A percentile compares a stretch with the other conserved stretches of the same genome.
These are phyloP conservation scores for Daldinia sp. DNA, from an alignment of 2,329 filamentous ascomycete species.

Conservation along the genomic window DNA sequence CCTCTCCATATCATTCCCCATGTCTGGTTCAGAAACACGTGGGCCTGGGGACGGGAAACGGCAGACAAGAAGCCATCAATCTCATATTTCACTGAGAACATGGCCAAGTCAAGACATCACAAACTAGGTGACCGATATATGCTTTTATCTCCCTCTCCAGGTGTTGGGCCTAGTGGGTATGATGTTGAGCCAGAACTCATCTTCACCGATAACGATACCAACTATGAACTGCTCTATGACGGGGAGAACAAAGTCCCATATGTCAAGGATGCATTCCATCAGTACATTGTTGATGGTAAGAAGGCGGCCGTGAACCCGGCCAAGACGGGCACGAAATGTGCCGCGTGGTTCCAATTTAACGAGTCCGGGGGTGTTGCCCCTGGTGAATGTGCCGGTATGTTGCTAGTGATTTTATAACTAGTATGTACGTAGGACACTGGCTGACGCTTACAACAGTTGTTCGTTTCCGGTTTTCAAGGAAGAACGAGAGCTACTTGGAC, in stretches of 20 bases:
- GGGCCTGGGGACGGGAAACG: slow-evolving; percentile 88
- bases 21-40: slow-evolving; percentile 97
- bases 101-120: slow-evolving; percentile 79
- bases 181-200: slow-evolving; percentile 87
- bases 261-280: slow-evolving; percentile 95
- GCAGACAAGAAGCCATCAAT: slow-evolving; percentile 83
- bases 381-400: slow-evolving; percentile 86
- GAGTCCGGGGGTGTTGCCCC: slow-evolving; percentile 86
- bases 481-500: slow-evolving; percentile 80
- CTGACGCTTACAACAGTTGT: slow-evolving; percentile 66
- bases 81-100: slow-evolving; percentile 68
- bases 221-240: slow-evolving; percentile 78
- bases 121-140: slow-evolving; percentile 85
- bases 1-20: slow-evolving; percentile 94
- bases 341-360: slow-evolving; percentile 91
- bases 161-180: slow-evolving; percentile 77
- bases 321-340: slow-evolving; percentile 83
- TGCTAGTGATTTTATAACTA: slow-evolving; percentile 61
- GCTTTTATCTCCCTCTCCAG: slow-evolving; percentile 87
- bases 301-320: slow-evolving; percentile 83
- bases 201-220: slow-evolving; percentile 97
- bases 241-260: slow-evolving; percentile 82
- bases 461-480: slow-evolving; percentile 85
- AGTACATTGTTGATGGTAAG: slow-evolving; percentile 83
- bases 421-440: slow-evolving; percentile 23